These are phyloP conservation scores for Arxiozyma telluris DNA, from an alignment of 1,139 yeast species.

Conservation along the genomic window DNA sequence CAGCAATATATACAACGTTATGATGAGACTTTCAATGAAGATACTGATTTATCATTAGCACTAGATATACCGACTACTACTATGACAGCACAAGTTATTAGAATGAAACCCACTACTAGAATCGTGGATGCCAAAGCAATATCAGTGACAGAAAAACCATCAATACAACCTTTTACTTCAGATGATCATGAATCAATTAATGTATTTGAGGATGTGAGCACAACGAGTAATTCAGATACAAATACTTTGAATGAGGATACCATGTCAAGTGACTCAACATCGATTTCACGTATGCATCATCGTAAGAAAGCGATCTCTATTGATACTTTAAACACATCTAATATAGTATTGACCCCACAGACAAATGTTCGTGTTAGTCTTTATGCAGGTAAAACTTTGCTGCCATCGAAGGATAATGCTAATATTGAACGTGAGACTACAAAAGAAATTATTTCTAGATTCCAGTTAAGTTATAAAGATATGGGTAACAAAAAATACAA, in stretches of 20 bases:
- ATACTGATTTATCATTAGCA: constrained; percentile 25
- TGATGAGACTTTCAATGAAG: constrained; percentile 6
- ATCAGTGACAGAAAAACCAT: background rate
- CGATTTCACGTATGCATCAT: constrained; percentile 17
- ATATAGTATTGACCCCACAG: constrained; percentile 22
- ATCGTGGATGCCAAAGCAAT: background rate
- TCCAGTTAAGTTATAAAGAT: constrained; percentile 12
- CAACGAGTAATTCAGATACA: constrained; percentile 15
- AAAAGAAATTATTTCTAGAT: constrained; percentile 28
- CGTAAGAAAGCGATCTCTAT: constrained; percentile 29
- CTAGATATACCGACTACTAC: constrained; percentile 24
- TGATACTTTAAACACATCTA: constrained; percentile 26
- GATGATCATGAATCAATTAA: constrained; percentile 9
- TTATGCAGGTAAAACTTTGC: constrained; percentile 20
- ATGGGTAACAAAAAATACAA: background rate
- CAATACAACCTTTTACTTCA: background rate
- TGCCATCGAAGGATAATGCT: constrained; percentile 7
- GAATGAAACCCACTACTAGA: constrained; percentile 5
- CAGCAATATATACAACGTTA: background rate
- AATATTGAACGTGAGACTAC: constrained; percentile 27
- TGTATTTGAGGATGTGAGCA: constrained; percentile 28
- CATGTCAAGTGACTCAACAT: constrained; percentile 2
- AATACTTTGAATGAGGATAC: background rate
- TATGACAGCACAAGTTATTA: constrained; percentile 25
- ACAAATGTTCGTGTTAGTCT: constrained; percentile 29